Evolutionary conservation across 306 rosid genomes (phyloP), one percentile per base, ranked within the genome.

Genomic region (Cucurbita maxima): DNA sequence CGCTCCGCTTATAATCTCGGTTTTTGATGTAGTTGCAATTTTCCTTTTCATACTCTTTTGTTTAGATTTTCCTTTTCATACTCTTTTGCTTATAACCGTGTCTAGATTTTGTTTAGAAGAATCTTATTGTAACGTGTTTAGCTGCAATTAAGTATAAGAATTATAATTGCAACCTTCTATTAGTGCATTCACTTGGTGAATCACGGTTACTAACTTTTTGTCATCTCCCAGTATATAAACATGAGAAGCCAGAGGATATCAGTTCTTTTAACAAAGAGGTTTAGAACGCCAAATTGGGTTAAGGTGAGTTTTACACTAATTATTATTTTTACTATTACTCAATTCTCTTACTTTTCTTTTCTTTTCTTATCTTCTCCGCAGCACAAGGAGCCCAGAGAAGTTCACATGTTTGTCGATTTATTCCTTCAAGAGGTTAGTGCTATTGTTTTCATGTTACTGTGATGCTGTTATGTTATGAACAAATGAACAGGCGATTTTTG

Each of bases 311-410:
- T 43, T 67, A 30, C 34, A 30, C 34, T 30, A 30, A 3, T 4
- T 25, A 1, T 45, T 44, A 1, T 4, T 67, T 4, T 3, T 43
- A 7, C 86, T 77, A 72, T 58, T 64, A 69, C 30, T 47, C 40
- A 22, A 13, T 44, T 64, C 73, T 73, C 56, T 64, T 58, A 63
- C 10, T 18, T 64, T 30, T 30, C 34, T 30, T 30, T 30, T 72
- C n/a, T 80, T 76, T 57, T 78, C 11, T 61, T 7, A 15, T 58
- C 82, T 79, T 61, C 48, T 79, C 79, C 66, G 55, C 97, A 94
- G 96, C 97, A 90, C 82, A 94, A 90, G 88, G 98, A 90, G 86
- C 98, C 98, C 50, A 83, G 96, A 76, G 98, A 90, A 83, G 96
- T 94, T 87, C 97, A 89, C 82, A 94, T 90, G 92, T 91, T 94